These are phyloP conservation scores for Cystobasidium tubakii DNA, from an alignment of 768 basidiomycete genomes.

Conservation along the genomic window DNA sequence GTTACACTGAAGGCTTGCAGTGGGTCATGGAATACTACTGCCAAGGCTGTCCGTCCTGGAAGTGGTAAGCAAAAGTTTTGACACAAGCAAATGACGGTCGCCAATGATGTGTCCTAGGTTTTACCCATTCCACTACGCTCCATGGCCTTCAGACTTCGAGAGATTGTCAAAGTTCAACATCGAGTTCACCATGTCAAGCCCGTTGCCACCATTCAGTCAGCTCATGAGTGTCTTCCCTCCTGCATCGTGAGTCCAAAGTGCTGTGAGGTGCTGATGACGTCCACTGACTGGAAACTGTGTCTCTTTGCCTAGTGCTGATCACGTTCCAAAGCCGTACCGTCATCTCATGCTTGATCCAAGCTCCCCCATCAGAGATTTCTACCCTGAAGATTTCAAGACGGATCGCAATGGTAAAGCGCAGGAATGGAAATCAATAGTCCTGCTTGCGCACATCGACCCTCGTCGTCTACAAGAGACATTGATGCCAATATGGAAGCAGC, in stretches of 20 bases:
- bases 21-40: slow-evolving; percentile 99
- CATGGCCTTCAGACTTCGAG: slow-evolving; percentile 54
- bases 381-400: slow-evolving; percentile 79
- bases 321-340: slow-evolving; percentile 50
- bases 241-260: slow-evolving; percentile 80
- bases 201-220: slow-evolving; percentile 88
- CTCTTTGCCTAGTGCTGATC: slow-evolving; percentile 8
- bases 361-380: slow-evolving; percentile 89
- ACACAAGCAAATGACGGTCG: background rate
- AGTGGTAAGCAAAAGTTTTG: slow-evolving; percentile 52
- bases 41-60: slow-evolving; percentile 90
- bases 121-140: slow-evolving; percentile 94
- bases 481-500: slow-evolving; percentile 49
- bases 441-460: slow-evolving; percentile 94
- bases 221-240: slow-evolving; percentile 90
- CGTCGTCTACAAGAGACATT: slow-evolving; percentile 69
- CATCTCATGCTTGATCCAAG: slow-evolving; percentile 77
- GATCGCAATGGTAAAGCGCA: slow-evolving; percentile 97
- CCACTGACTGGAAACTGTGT: too few relatives aligned
- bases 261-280: too few relatives aligned
- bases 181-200: slow-evolving; percentile 73
- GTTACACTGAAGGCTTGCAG: slow-evolving; percentile 86
- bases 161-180: slow-evolving; percentile 68
- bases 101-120: slow-evolving; percentile 57
- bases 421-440: slow-evolving; percentile 97